Percentiles rank a stretch among this genome's conserved stretches.
Evolutionary conservation across 192 early-diverging fungal genomes (phyloP).

Genomic region (Entophlyctis luteolus): DNA sequence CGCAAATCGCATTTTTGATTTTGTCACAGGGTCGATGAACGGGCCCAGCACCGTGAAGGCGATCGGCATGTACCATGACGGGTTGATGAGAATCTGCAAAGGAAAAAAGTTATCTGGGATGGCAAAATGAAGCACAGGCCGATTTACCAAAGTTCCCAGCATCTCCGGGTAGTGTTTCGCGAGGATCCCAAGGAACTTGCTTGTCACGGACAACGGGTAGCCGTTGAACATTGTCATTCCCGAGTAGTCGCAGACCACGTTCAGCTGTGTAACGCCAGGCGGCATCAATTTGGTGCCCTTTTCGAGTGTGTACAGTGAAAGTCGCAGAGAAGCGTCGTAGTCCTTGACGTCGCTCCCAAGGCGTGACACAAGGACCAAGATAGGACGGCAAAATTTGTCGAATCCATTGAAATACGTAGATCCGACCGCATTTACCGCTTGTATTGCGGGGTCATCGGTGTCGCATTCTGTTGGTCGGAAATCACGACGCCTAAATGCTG

Average conservation of each 20-base stretch:
- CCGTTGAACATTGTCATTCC: conserved; percentile 70
- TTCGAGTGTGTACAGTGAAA: conserved; percentile 79
- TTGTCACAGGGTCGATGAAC: conserved; percentile 82
- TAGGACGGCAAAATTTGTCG: conserved; percentile 7
- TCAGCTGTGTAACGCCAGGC: conserved; percentile 68
- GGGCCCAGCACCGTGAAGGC: conserved; percentile 52
- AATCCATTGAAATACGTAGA: conserved; percentile 2
- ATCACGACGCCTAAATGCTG: conserved; percentile 41
- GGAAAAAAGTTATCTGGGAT: too few species aligned
- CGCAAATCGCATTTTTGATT: conserved; percentile 80
- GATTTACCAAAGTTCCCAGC: not conserved
- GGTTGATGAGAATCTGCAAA: not conserved
- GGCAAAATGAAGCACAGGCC: too few species aligned
- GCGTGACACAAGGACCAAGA: not conserved
- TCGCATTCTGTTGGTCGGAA: conserved; percentile 65
- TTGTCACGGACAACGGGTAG: conserved; percentile 29
- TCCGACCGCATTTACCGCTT: conserved; percentile 69
- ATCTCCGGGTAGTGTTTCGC: not conserved
- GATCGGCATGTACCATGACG: not conserved
- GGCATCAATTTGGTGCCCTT: conserved; percentile 66
- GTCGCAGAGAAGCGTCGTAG: conserved; percentile 62
- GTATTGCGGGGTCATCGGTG: conserved; percentile 64
- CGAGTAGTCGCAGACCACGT: conserved; percentile 77
- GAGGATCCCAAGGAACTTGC: conserved; percentile 67
- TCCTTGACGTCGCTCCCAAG: conserved; percentile 44